Conservation (phyloP, 768 basidiomycete species). For the Boletus patriciae region DNA sequence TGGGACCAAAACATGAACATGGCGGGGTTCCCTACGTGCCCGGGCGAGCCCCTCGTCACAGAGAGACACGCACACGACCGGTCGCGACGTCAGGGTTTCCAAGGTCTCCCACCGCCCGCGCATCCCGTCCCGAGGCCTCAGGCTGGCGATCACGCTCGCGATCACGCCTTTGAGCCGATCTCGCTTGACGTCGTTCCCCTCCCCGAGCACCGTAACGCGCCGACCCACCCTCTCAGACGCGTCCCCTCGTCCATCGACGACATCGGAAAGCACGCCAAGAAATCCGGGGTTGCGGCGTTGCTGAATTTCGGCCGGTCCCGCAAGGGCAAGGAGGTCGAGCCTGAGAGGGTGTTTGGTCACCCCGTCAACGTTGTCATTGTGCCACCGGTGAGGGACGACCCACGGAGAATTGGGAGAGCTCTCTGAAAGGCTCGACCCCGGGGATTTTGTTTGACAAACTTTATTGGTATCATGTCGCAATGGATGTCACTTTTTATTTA, state of each 20-base stretch:
- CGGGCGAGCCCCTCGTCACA: background rate
- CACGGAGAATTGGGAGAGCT: slow-evolving; percentile 7
- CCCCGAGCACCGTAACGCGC: background rate
- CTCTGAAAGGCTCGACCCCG: slow-evolving; percentile 17
- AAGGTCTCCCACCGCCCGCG: background rate
- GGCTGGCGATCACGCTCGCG: too few species aligned
- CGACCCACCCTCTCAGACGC: slow-evolving; percentile 11
- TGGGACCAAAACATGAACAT: too few species aligned
- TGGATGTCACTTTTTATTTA: background rate
- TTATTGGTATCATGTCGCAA: background rate
- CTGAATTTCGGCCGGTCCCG: slow-evolving; percentile 1
- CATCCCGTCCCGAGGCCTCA: background rate
- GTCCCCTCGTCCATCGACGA: slow-evolving; percentile 2
- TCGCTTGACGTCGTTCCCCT: slow-evolving; percentile 15
- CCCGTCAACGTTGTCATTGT: slow-evolving; percentile 1
- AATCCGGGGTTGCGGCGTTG: slow-evolving; percentile 6
- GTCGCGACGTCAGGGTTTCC: slow-evolving; percentile 2
- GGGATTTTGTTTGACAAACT: slow-evolving; percentile 9
- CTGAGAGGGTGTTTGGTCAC: slow-evolving; percentile 19
- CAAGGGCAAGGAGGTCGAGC: slow-evolving; percentile 1
- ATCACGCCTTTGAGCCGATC: slow-evolving; percentile 5
- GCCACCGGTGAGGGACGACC: slow-evolving; percentile 15
- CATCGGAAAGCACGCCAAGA: slow-evolving; percentile 4
- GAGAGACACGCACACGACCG: background rate
- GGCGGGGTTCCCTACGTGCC: too few species aligned